These are phyloP conservation scores for Mortierella antarctica DNA, from an alignment of 192 early-diverging fungal species.

Conservation along the genomic window DNA sequence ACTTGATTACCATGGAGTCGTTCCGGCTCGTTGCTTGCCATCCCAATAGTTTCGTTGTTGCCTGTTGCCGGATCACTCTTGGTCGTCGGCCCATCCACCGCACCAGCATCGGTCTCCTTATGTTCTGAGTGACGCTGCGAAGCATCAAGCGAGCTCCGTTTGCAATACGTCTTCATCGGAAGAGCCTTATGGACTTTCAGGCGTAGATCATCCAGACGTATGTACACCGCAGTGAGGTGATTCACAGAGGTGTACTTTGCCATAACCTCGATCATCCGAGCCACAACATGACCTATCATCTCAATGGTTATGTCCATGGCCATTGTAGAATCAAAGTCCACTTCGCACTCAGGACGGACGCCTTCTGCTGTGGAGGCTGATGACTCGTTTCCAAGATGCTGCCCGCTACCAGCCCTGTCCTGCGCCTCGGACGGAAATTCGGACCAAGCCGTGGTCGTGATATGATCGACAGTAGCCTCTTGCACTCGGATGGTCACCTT, in stretches of 20 bases:
- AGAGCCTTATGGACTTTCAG: conserved; percentile 19
- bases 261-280: conserved; percentile 19
- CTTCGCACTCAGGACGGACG: conserved; percentile 39
- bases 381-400: background rate
- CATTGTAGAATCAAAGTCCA: conserved; percentile 10
- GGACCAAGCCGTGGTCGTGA: too few relatives aligned
- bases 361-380: background rate
- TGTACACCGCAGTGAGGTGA: conserved; percentile 23
- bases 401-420: too few relatives aligned
- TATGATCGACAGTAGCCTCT: too few relatives aligned
- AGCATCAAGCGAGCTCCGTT: too few relatives aligned
- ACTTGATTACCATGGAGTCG: background rate
- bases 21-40: conserved; percentile 8
- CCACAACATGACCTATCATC: conserved; percentile 20
- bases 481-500: too few relatives aligned
- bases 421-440: too few relatives aligned
- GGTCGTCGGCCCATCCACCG: background rate
- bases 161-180: conserved; percentile 5
- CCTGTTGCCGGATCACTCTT: background rate
- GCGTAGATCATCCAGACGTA: conserved; percentile 30
- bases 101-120: background rate
- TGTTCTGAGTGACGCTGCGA: too few relatives aligned
- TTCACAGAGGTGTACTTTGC: conserved; percentile 19
- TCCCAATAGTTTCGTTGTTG: background rate
- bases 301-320: conserved; percentile 14